Base-by-base conservation (phyloP, 768 basidiomycete species). In the Aureoboletus auriporus region DNA sequence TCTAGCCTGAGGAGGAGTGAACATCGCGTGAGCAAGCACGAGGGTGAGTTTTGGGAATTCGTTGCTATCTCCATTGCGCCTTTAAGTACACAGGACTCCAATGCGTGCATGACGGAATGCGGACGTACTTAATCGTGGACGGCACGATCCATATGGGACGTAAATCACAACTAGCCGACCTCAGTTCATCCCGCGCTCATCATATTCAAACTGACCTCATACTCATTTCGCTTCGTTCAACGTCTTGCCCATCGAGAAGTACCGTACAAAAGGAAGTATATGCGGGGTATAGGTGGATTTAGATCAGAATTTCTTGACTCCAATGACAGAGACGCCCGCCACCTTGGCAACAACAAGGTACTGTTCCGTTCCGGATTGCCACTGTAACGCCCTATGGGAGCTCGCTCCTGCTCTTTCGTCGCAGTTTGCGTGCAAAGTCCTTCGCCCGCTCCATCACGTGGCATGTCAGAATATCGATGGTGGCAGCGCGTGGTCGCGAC, bases 361-460 rank as follows among this genome's bases (percentile, higher is more conserved):
- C 39, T 30, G 40, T 28, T 10, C 39, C 30, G n/a, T 49, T 39
- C 42, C 31, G 29, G 42, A 40, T 51, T 42, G 42, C 58, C 62
- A 48, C 57, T 29, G 46, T 64, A 64, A 52, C 51, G 6, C 50
- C 59, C 51, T 53, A 52, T 5, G 38, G 40, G 29, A 41, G 51
- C 12, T 55, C 51, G 33, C 40, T 27, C 45, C 52, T 68, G 50
- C 65, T 66, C 55, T 71, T 78, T 57, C 67, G 70, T 52, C 71
- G 67, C 45, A 78, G 62, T 54, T 70, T 77, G 44, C 69, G 67
- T n/a, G 71, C 71, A 40, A 77, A 68, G 12, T 55, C 62, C 53
- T 66, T 75, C 16, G 74, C 75, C 40, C 67, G 68, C 8, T 63
- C 56, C 40, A 71, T 52, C 65, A 75, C 56, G 13, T 63, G 60